Evolutionary conservation across 345 rosid genomes (phyloP).

Genomic region (Citrus trifoliata): DNA sequence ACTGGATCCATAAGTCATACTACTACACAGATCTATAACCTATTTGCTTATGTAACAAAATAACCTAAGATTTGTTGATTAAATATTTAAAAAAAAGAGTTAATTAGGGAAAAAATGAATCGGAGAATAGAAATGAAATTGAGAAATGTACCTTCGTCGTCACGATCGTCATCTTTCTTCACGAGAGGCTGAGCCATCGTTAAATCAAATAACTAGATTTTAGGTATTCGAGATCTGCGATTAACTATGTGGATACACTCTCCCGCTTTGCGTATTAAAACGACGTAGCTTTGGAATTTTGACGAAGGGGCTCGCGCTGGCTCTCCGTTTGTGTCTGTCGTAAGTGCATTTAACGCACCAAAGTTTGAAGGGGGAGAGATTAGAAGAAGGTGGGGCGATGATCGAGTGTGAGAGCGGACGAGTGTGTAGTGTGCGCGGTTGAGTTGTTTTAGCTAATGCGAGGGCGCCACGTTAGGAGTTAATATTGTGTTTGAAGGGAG

Average conservation of each 20-base stretch:
- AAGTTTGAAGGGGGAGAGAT: background rate
- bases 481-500: no score
- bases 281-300: conserved; percentile 21
- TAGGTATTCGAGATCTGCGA: conserved; percentile 19
- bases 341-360: background rate
- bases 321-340: background rate
- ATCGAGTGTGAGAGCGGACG: background rate
- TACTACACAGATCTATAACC: conserved; percentile 47
- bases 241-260: background rate
- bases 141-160: conserved; percentile 74
- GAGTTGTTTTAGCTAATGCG: background rate
- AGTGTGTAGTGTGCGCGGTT: background rate
- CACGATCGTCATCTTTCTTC: conserved; percentile 98
- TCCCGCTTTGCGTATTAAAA: background rate
- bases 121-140: conserved; percentile 5
- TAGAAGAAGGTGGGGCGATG: background rate
- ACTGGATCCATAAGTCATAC: background rate
- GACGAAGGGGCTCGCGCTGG: conserved; percentile 16
- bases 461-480: conserved; percentile 5
- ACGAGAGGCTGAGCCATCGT: conserved; percentile 92
- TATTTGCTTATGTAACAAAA: conserved; percentile 30
- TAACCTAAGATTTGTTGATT: conserved; percentile 8
- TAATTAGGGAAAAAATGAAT: background rate
- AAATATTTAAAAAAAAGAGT: background rate
- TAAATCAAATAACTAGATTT: conserved; percentile 7